Base-by-base conservation (phyloP, 371 early-diverging fungal species). In the Entomophthora muscae region DNA sequence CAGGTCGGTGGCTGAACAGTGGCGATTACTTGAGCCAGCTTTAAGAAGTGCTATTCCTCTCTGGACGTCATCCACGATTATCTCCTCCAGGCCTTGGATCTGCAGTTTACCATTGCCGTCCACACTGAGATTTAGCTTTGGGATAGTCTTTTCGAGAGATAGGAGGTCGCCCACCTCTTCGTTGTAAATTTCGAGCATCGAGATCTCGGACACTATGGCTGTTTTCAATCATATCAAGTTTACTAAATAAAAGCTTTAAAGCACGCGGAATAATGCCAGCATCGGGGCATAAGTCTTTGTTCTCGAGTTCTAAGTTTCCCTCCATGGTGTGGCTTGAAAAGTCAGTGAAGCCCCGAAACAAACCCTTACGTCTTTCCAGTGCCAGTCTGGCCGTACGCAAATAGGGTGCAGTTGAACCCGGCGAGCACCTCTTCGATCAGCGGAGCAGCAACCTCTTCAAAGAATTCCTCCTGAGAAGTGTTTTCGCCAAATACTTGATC, bases 151-250 rank as follows among this genome's bases (percentile, higher is more conserved):
- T 27, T 71, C 69, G 7, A 69, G 67, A 2, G 71, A 71, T 26
- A 99, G 71, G 26, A 99, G 76, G 73, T 99, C 98, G 28, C 84
- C 80, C 58, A 98, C 77, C 52, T 97, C 93, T 70, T 99, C 99
- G 69, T 99, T 99, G 77, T 99, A 99, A 27, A 99, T 80, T 73
- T 99, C 99, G 33, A 97, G 76, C 64, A 89, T 86, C 42, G 93
- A 93, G 7, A 93, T 80, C 31, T 81, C 81, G 5, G 89, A 90
- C 1, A 23, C 89, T 90, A 72, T 93, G n/a, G n/a, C n/a, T n/a
- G n/a, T n/a, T n/a, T n/a, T n/a, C n/a, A n/a, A n/a, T n/a, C n/a
- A n/a, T n/a, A n/a, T n/a, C n/a, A n/a, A n/a, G n/a, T n/a, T n/a
- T n/a, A n/a, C n/a, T n/a, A n/a, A n/a, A n/a, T n/a, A 97, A 53